Evolutionary conservation across 1,139 yeast species (phyloP), one percentile per base, ranked within the genome.

Genomic region (Blastobotrys buckinghamii): DNA sequence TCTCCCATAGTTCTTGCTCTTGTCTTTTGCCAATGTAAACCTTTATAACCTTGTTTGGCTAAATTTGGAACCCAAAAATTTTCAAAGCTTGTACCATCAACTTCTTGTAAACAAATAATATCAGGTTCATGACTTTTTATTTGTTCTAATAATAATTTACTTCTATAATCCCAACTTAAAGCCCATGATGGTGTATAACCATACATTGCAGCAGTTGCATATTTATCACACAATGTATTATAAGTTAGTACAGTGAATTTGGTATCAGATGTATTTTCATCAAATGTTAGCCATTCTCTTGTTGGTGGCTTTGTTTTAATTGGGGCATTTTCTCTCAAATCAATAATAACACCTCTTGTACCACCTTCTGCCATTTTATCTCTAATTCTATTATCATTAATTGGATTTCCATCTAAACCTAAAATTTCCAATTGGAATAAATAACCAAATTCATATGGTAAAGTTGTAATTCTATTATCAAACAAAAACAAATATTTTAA

Each of bases 131-230:
- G 77, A 16, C 74, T 72, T 46, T 81, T 63, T 16, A 92, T 76
- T 65, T 92, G 96, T 56, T 83, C 81, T 53, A 82, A 78, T 55
- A 92, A 75, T 45, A 78, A 73, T 51, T 83, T 81, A 62, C 84
- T 79, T 68, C 99, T 82, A 68, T 84, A 89, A n/a, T 84, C 85
- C 97, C 97, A 90, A 48, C 82, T 79, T 55, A 92, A 76, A 6
- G 97, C 98, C 98, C 98, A 92, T 1, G 95, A 81, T 29, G 97
- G 97, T 1, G 97, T 89, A 64, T 87, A 92, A 60, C 86, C 90
- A 66, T 87, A 94, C 84, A 90, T 77, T 65, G 82, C 85, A 19
- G 94, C 78, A 9, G 97, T 89, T 3, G 97, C 97, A 71, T 90
- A 90, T 65, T 85, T 95, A 64, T 92, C 97, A 68, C 98, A 92